Conservation (phyloP, 1,139 yeast genomes). For the Debaryomyces psychrophilus region DNA sequence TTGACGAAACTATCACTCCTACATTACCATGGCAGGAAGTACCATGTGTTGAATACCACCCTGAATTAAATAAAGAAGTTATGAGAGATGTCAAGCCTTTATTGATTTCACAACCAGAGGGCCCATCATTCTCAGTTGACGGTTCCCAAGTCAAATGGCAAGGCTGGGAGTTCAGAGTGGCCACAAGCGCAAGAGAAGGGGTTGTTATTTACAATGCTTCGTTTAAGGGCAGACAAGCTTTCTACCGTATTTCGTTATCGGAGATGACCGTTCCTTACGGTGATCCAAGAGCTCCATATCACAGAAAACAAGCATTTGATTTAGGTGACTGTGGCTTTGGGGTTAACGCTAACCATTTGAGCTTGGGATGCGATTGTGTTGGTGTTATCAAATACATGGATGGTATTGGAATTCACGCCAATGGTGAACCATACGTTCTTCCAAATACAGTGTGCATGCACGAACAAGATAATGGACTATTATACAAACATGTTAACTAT, state of each 20-base stretch:
- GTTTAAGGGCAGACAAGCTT: constrained; percentile 80
- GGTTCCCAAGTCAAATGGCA: constrained; percentile 79
- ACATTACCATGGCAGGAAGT: constrained; percentile 65
- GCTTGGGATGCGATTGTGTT: constrained; percentile 86
- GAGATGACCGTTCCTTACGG: constrained; percentile 96
- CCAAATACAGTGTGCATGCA: constrained; percentile 86
- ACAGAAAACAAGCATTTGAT: constrained; percentile 91
- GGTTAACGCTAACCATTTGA: constrained; percentile 70
- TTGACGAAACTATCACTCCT: constrained; percentile 63
- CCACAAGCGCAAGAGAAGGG: constrained; percentile 81
- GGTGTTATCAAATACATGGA: constrained; percentile 85
- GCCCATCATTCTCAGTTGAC: constrained; percentile 72
- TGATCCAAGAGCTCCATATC: constrained; percentile 88
- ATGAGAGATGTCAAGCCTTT: constrained; percentile 74
- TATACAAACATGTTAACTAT: constrained; percentile 84
- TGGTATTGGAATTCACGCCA: constrained; percentile 58
- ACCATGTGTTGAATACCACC: constrained; percentile 70
- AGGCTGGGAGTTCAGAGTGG: constrained; percentile 85
- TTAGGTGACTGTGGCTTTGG: constrained; percentile 93
- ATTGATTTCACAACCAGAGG: constrained; percentile 79
- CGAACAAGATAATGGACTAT: constrained; percentile 77
- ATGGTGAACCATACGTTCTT: constrained; percentile 66
- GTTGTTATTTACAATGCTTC: constrained; percentile 74
- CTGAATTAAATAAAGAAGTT: constrained; percentile 66
- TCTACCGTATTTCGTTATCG: constrained; percentile 76